A percentile compares a stretch with the other conserved stretches of the same genome.
phyloP scores from a whole-genome alignment of 164 flowering plant species.

The Umbilicus rupestris region DNA sequence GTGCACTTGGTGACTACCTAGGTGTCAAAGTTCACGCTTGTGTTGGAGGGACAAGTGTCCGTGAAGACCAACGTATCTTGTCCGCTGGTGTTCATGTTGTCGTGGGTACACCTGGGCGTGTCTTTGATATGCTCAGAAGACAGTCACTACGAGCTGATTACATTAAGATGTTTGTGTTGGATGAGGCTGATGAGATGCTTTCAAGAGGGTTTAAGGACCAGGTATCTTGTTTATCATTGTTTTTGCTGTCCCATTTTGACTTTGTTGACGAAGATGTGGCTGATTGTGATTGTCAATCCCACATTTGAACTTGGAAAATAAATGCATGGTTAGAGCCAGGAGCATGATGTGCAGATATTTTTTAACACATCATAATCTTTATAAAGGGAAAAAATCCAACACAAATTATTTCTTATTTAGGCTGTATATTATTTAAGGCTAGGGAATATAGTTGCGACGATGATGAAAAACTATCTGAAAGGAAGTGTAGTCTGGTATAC shows the following conservation, averaged over 20 bases:
- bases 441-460: too few relatives aligned
- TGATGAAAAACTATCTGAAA: too few relatives aligned
- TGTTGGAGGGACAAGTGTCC: constrained; percentile 63
- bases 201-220: constrained; percentile 62
- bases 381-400: too few relatives aligned
- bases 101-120: constrained; percentile 63
- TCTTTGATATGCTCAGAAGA: constrained; percentile 50
- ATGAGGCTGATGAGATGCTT: constrained; percentile 65
- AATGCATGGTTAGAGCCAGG: too few relatives aligned
- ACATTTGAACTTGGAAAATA: too few relatives aligned
- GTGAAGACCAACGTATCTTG: constrained; percentile 49
- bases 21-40: constrained; percentile 69
- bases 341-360: too few relatives aligned
- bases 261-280: not conserved
- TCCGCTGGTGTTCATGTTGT: constrained; percentile 52
- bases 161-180: constrained; percentile 50
- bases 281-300: too few relatives aligned
- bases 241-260: not conserved
- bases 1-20: constrained; percentile 62
- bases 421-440: too few relatives aligned
- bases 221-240: constrained; percentile 15
- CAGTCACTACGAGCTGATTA: constrained; percentile 46
- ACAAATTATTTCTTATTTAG: too few relatives aligned
- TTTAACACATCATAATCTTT: too few relatives aligned
- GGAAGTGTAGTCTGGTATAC: too few relatives aligned